These are phyloP conservation scores for Apophysomyces elegans DNA, from an alignment of 371 early-diverging fungal genomes.

Conservation along the genomic window DNA sequence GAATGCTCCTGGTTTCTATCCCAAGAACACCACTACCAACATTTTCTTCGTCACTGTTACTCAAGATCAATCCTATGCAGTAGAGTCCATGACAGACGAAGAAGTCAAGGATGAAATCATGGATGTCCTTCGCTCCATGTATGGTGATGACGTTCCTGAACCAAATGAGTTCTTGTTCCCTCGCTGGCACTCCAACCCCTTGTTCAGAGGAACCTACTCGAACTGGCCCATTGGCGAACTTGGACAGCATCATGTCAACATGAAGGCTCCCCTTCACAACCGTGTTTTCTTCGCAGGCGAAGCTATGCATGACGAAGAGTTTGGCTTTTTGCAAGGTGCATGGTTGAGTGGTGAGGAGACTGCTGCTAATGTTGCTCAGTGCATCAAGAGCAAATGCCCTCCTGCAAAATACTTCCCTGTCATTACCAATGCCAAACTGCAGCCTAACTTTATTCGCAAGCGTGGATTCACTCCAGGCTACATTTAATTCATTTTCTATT, in stretches of 20 bases:
- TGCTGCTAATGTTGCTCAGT: conserved; percentile 27
- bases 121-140: conserved; percentile 36
- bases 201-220: conserved; percentile 43
- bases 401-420: conserved; percentile 35
- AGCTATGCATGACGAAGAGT: conserved; percentile 42
- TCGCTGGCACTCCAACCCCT: conserved; percentile 40
- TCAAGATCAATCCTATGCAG: conserved; percentile 32
- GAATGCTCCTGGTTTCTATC: conserved; percentile 33
- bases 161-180: conserved; percentile 36
- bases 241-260: conserved; percentile 47
- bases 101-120: conserved; percentile 39
- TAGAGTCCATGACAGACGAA: conserved; percentile 32
- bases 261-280: conserved; percentile 46
- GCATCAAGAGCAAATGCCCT: conserved; percentile 35
- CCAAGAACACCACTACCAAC: conserved; percentile 29
- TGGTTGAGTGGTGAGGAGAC: conserved; percentile 47
- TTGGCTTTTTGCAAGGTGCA: conserved; percentile 52
- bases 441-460: conserved; percentile 17
- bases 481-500: background rate
- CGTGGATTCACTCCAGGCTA: background rate
- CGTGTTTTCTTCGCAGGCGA: conserved; percentile 54
- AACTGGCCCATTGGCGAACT: conserved; percentile 57
- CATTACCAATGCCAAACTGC: conserved; percentile 31
- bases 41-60: conserved; percentile 42
- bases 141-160: conserved; percentile 38